Evolutionary conservation across 768 basidiomycete species (phyloP).

Genomic region (Strobilomyces confusus): DNA sequence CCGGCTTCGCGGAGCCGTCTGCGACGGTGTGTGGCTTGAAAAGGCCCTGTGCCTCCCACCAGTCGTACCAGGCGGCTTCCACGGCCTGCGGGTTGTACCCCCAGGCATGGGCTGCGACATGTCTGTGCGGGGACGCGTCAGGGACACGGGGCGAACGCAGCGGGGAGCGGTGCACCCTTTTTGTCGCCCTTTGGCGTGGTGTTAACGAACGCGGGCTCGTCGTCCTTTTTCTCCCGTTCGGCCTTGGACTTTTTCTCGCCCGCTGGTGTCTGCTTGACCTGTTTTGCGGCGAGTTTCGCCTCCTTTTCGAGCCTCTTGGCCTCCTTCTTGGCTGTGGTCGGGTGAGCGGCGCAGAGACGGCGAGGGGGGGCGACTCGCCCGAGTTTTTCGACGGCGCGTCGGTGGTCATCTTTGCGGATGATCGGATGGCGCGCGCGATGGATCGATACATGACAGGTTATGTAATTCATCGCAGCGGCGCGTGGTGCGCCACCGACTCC

Average conservation of each 20-base stretch:
- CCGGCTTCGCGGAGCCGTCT: slow-evolving; percentile 55
- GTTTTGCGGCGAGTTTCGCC: slow-evolving; percentile 71
- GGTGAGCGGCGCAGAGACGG: slow-evolving; percentile 1
- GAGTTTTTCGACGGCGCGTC: slow-evolving; percentile 36
- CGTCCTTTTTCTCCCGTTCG: slow-evolving; percentile 70
- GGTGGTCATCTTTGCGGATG: slow-evolving; percentile 11
- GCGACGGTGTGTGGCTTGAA: slow-evolving; percentile 70
- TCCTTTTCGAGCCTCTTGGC: slow-evolving; percentile 79
- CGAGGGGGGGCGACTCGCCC: slow-evolving; percentile 24
- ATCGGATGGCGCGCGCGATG: slow-evolving; percentile 15
- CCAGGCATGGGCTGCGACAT: slow-evolving; percentile 81
- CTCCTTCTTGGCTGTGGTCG: slow-evolving; percentile 69
- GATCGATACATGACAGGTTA: slow-evolving; percentile 1
- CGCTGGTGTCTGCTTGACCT: slow-evolving; percentile 37
- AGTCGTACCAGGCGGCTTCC: slow-evolving; percentile 96
- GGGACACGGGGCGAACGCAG: neutral
- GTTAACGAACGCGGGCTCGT: slow-evolving; percentile 78
- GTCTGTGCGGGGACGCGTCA: slow-evolving; percentile 44
- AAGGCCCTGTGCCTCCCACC: slow-evolving; percentile 91
- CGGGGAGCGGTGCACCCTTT: slow-evolving; percentile 58
- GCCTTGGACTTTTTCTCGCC: slow-evolving; percentile 70
- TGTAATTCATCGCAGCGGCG: too few relatives aligned
- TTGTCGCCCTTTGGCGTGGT: slow-evolving; percentile 88
- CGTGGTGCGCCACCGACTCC: too few relatives aligned
- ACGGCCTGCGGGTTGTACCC: slow-evolving; percentile 95